These are phyloP conservation scores for Kluyveromyces dobzhanskii DNA, from an alignment of 805 yeast genomes.

Conservation along the genomic window DNA sequence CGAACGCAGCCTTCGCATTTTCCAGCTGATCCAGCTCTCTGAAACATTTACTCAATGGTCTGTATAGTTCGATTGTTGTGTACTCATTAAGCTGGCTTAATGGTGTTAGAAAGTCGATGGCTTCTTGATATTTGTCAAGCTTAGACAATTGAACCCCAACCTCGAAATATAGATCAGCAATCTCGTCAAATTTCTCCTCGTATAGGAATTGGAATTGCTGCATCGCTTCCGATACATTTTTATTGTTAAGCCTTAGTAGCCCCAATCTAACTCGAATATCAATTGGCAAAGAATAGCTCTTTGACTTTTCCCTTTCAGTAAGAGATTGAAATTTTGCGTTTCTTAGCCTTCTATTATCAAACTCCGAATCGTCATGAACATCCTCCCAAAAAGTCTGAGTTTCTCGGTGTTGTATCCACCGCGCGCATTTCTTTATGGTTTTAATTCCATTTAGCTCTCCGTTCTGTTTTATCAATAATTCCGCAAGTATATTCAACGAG, in stretches of 20 bases:
- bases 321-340: slow-evolving; percentile 37
- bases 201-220: slow-evolving; percentile 56
- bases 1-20: slow-evolving; percentile 54
- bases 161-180: slow-evolving; percentile 64
- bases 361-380: slow-evolving; percentile 64
- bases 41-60: slow-evolving; percentile 66
- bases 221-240: slow-evolving; percentile 61
- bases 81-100: slow-evolving; percentile 48
- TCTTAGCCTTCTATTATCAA: slow-evolving; percentile 59
- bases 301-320: slow-evolving; percentile 30
- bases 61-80: slow-evolving; percentile 38
- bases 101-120: slow-evolving; percentile 55
- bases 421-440: slow-evolving; percentile 57
- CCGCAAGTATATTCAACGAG: slow-evolving; percentile 75
- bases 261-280: slow-evolving; percentile 85
- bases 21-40: slow-evolving; percentile 62
- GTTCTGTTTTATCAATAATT: slow-evolving; percentile 50
- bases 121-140: slow-evolving; percentile 65
- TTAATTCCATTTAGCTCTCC: slow-evolving; percentile 56
- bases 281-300: slow-evolving; percentile 54
- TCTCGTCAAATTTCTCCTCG: slow-evolving; percentile 48
- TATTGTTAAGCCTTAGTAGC: slow-evolving; percentile 55
- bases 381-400: slow-evolving; percentile 40
- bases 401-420: slow-evolving; percentile 75
- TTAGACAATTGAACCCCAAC: slow-evolving; percentile 71